A percentile compares a stretch with the other conserved stretches of the same genome.
phyloP scores from a whole-genome alignment of 1,284 basidiomycete genomes.

The Singerocomus inundabilis region DNA sequence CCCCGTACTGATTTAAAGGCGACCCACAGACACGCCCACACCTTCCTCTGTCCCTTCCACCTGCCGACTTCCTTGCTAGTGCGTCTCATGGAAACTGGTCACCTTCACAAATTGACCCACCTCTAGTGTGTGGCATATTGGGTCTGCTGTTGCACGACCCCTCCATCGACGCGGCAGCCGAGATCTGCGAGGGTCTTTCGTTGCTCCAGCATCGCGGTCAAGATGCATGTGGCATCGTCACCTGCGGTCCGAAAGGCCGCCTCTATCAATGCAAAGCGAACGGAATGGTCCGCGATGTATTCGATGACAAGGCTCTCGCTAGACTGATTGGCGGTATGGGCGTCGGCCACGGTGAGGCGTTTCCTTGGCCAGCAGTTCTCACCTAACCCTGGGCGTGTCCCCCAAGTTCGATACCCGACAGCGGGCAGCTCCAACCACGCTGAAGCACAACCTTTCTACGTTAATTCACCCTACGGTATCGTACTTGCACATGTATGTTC shows the following conservation, averaged over 20 bases:
- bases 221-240: conserved; percentile 98
- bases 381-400: conserved; percentile 9
- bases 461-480: conserved; percentile 98
- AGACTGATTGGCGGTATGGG: conserved; percentile 94
- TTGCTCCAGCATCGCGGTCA: conserved; percentile 94
- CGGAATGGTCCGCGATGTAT: conserved; percentile 99
- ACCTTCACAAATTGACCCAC: neutral
- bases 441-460: conserved; percentile 99
- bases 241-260: conserved; percentile 92
- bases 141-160: conserved; percentile 83
- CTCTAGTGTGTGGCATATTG: conserved; percentile 82
- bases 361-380: neutral
- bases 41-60: conserved; percentile 2
- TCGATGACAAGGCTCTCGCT: conserved; percentile 79
- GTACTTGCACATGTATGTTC: conserved; percentile 90
- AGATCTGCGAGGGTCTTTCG: conserved; percentile 89
- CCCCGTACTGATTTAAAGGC: conserved; percentile 4
- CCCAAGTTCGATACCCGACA: conserved; percentile 92
- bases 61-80: conserved; percentile 17
- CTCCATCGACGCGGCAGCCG: conserved; percentile 71
- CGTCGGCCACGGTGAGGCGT: conserved; percentile 83
- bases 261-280: conserved; percentile 99
- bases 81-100: conserved; percentile 11
- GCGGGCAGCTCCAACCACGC: conserved; percentile 96
- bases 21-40: conserved; percentile 4